phyloP scores from a whole-genome alignment of 164 flowering plant genomes.

The Saururus chinensis region DNA sequence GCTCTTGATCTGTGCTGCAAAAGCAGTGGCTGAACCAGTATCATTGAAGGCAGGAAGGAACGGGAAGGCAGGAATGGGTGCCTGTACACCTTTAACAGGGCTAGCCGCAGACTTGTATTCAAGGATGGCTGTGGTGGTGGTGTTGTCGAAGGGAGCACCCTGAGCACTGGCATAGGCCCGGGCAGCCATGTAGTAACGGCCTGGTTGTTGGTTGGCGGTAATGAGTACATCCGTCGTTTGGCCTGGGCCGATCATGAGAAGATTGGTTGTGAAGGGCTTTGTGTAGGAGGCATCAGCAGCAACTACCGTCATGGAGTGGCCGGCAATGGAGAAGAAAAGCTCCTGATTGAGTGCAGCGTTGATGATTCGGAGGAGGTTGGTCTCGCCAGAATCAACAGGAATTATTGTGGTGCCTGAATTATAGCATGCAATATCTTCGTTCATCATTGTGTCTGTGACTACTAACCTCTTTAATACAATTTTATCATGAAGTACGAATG shows the following conservation, averaged over 20 bases:
- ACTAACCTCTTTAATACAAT: too few species aligned
- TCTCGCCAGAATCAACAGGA: slow-evolving; percentile 60
- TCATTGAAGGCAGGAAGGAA: slow-evolving; percentile 64
- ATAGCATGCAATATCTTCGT: neutral
- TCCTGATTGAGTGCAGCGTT: slow-evolving; percentile 63
- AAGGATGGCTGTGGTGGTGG: slow-evolving; percentile 82
- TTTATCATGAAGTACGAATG: too few species aligned
- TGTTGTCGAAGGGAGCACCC: slow-evolving; percentile 68
- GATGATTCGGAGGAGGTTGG: slow-evolving; percentile 56
- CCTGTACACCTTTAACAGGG: slow-evolving; percentile 8
- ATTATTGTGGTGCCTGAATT: slow-evolving; percentile 43
- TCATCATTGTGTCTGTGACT: neutral
- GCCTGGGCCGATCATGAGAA: slow-evolving; percentile 80
- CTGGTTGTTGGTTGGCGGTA: slow-evolving; percentile 63
- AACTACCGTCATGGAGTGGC: slow-evolving; percentile 63
- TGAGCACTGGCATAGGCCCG: slow-evolving; percentile 51
- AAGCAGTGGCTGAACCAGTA: slow-evolving; percentile 48
- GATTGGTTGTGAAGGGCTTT: slow-evolving; percentile 61
- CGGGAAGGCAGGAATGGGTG: slow-evolving; percentile 44
- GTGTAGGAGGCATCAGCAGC: slow-evolving; percentile 66
- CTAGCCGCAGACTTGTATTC: slow-evolving; percentile 41
- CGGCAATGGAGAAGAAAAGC: slow-evolving; percentile 65
- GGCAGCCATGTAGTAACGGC: slow-evolving; percentile 83
- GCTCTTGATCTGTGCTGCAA: slow-evolving; percentile 30
- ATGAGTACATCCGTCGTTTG: slow-evolving; percentile 78